Evolutionary conservation across 441 rosid species (phyloP), one percentile per base, ranked within the genome.

Genomic region (Viola pubescens): DNA sequence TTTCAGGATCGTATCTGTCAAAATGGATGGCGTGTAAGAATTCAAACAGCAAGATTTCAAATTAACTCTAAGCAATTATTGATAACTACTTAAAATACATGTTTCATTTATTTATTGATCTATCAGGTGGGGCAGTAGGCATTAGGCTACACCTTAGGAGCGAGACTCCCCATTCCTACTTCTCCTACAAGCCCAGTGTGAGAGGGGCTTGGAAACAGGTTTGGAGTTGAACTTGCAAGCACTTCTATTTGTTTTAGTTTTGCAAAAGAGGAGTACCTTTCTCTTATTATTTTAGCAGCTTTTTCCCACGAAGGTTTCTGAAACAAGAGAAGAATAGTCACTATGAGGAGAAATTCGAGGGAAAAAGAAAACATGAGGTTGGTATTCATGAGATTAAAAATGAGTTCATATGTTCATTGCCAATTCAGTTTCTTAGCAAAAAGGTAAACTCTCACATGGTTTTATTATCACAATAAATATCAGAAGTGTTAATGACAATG

Each of bases 241-340:
- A 26, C 34, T 26, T 26, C 34, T 26, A 26, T 26, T 26, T 26
- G 34, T 26, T 26, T 26, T 26, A 26, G 3, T 26, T 26, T 26
- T 26, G 34, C 34, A 26, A 26, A 26, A 26, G 34, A 26, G 34
- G 40, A 75, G 57, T 67, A 94, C 99, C 94, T 88, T 72, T 86
- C 81, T 70, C 81, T 80, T 54, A 94, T 72, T 66, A 81, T 85
- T 69, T 71, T 79, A 66, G 97, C 94, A 51, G 97, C 84, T 68
- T 79, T 94, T 77, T 94, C 97, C 99, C 99, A 94, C 7, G 95
- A 80, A 10, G 97, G 91, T 84, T 85, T 94, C 97, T 94, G 87
- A 58, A 72, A 77, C 52, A 69, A 71, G 62, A 44, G 54, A 63
- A 50, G 2, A 71, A 50, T 9, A 69, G 52, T 40, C 47, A 45